Evolutionary conservation across 768 basidiomycete genomes (phyloP), one percentile per base, ranked within the genome.

Genomic region (Boletus vinaceobasis): DNA sequence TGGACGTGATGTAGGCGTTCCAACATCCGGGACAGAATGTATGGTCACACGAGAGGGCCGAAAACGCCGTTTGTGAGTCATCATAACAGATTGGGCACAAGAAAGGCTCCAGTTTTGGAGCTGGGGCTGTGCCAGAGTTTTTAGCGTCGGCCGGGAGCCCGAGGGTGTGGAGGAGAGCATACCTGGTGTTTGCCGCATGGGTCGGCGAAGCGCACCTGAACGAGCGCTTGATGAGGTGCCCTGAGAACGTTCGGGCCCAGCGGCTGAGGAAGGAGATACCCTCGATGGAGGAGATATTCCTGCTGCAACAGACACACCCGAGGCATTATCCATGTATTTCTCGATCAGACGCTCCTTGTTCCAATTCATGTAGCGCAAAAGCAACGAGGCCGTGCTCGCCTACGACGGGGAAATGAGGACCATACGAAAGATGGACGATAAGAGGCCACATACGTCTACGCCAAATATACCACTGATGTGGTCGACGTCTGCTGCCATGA

Each of bases 271-370:
- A 23, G 62, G 53, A 5, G 62, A 45, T 5, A 36, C 47, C 37
- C 55, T 72, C 31, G 65, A 63, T 35, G 67, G 60, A 32, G 71
- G 77, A 59, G 63, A 79, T 60, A 89, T 79, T 4, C 96, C 97
- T 1, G 95, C 93, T 7, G 83, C 81, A 27, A 83, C 78, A 29
- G 87, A 82, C 15, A 94, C 81, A 8, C 75, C 73, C 19, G 84
- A 77, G 1, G 91, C 83, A 56, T 93, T 90, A 63, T 98, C 96
- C 93, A 97, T 97, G 74, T 92, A 98, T 70, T 91, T 89, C 74
- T 98, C 96, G 61, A 93, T 92, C 21, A 99, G 81, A 52, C 87
- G 86, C 69, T 99, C 97, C 67, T 91, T 92, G 78, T 98, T 98
- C 97, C 97, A 99, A 52, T 80, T 77, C 77, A 88, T 83, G 73